phyloP scores from a whole-genome alignment of 495 filamentous ascomycete genomes.

The Trichoderma asperelloides region DNA sequence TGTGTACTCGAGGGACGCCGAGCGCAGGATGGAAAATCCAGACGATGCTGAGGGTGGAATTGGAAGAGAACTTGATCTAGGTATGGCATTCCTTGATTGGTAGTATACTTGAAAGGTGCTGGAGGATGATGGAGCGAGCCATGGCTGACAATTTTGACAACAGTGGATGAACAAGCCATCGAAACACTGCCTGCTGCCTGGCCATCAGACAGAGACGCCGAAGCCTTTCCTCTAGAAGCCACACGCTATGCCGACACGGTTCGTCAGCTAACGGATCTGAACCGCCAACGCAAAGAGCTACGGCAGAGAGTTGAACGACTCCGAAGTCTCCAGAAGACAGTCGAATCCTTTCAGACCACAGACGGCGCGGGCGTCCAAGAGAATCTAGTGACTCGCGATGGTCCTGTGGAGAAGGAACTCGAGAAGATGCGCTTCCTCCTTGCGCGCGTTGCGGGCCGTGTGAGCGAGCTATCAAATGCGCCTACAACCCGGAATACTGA shows the following conservation, averaged over 20 bases:
- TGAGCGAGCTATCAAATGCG: slow-evolving; percentile 30
- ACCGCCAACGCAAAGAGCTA: slow-evolving; percentile 42
- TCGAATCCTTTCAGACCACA: slow-evolving; percentile 43
- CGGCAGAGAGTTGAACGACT: slow-evolving; percentile 48
- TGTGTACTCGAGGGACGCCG: slow-evolving; percentile 49
- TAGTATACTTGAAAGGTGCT: no score
- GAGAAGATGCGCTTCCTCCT: slow-evolving; percentile 69
- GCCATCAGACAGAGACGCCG: slow-evolving; percentile 23
- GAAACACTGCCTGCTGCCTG: slow-evolving; percentile 35
- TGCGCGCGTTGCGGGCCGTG: slow-evolving; percentile 56
- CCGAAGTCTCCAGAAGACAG: slow-evolving; percentile 44
- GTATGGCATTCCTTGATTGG: no score
- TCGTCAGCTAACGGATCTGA: slow-evolving; percentile 40
- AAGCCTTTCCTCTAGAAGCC: slow-evolving; percentile 26
- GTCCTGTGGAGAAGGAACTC: slow-evolving; percentile 63
- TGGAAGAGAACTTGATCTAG: slow-evolving; percentile 28
- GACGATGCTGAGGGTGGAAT: slow-evolving; percentile 29
- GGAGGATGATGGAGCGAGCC: background rate
- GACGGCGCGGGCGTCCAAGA: slow-evolving; percentile 53
- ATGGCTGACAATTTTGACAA: background rate
- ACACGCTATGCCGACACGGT: slow-evolving; percentile 47
- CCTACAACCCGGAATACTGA: slow-evolving; percentile 9
- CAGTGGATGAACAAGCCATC: slow-evolving; percentile 34
- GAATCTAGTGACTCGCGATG: slow-evolving; percentile 66
- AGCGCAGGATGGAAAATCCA: slow-evolving; percentile 32